Evolutionary conservation across 306 rosid species (phyloP), one percentile per base, ranked within the genome.

Genomic region (Spatholobus suberectus): DNA sequence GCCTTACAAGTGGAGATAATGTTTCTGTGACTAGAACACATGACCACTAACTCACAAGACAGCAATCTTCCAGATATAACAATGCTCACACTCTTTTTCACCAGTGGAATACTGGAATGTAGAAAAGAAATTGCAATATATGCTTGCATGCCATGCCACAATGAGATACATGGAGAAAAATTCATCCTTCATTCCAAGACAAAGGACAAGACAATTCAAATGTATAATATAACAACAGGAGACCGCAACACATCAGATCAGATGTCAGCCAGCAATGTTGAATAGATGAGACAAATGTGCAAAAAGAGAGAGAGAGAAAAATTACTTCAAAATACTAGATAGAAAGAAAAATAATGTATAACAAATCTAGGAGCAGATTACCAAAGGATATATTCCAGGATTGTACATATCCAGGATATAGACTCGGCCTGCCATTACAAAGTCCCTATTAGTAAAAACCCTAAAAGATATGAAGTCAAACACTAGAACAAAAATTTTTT

Each of bases 371-470:
- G 80, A 85, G 77, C n/a, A 59, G 70, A 75, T 27, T 86, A 95
- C 98, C 76, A 90, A 73, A 81, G 99, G 99, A 90, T 93, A 95
- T 82, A 95, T 93, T 71, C 91, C 92, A 61, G 99, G 97, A 87
- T 95, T 92, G 91, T 90, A 95, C 92, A 95, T 87, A 81, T 95
- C 99, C 82, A 95, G 85, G 76, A 90, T 87, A 84, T 93, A 92
- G 85, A 92, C 97, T 32, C 95, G 90, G 47, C 87, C 99, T 95
- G 96, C 77, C 73, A 76, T 85, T 54, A 78, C 59, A 81, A 81
- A 89, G 55, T 12, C 44, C 18, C 43, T 51, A 65, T 87, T 52
- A 83, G 83, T 66, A 55, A 55, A 75, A 37, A 54, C 37, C 27
- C 58, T 14, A 27, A 41, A 65, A 63, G 83, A 82, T 61, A 65